Evolutionary conservation across 371 early-diverging fungal genomes (phyloP).

Genomic region (Funneliformis caledonium): DNA sequence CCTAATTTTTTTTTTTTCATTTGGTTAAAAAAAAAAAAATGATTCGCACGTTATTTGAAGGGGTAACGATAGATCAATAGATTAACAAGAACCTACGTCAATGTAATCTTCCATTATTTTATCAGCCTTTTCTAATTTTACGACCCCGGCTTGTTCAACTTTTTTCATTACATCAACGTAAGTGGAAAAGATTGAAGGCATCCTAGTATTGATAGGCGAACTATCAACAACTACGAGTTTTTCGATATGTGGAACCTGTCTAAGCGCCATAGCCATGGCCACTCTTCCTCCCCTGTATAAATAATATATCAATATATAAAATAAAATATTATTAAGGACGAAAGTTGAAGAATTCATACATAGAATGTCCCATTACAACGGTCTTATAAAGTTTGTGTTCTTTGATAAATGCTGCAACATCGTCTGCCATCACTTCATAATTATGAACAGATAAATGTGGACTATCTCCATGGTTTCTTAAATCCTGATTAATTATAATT

Average conservation of each 20-base stretch:
- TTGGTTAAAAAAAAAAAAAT: background rate
- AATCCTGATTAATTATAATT: constrained; percentile 56
- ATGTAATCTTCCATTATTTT: constrained; percentile 59
- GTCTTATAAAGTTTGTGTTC: constrained; percentile 58
- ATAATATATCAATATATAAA: background rate
- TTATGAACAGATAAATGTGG: constrained; percentile 70
- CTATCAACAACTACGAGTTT: constrained; percentile 87
- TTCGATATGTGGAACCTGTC: constrained; percentile 57
- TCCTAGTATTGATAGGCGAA: constrained; percentile 65
- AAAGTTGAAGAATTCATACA: constrained; percentile 52
- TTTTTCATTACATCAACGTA: constrained; percentile 73
- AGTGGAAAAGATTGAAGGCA: constrained; percentile 60
- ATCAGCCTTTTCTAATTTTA: constrained; percentile 76
- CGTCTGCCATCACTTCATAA: constrained; percentile 81
- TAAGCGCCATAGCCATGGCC: constrained; percentile 81
- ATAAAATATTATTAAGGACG: background rate
- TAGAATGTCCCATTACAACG: constrained; percentile 87
- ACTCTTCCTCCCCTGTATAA: constrained; percentile 84
- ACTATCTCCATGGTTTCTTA: constrained; percentile 94
- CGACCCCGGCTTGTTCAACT: constrained; percentile 62
- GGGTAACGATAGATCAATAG: background rate
- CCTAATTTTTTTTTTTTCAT: constrained; percentile 43
- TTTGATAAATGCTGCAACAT: constrained; percentile 68
- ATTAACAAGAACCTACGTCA: constrained; percentile 43
- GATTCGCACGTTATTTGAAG: background rate